phyloP scores from a whole-genome alignment of 148 eudicot species.

The Amaranthus cruentus region DNA sequence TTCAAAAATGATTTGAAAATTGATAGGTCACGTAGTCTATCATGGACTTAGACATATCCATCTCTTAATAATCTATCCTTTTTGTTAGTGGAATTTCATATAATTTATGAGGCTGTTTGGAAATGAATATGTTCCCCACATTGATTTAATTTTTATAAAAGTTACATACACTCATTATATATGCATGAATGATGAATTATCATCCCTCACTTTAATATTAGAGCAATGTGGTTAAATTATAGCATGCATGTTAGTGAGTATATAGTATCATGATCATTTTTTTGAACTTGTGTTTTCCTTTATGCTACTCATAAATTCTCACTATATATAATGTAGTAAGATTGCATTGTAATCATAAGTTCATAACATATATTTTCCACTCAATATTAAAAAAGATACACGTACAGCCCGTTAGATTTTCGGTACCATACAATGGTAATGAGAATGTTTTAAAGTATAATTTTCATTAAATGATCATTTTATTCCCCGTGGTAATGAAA shows the following conservation, averaged over 20 bases:
- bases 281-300: conserved; percentile 11
- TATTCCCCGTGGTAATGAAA: no score
- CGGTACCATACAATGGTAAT: no score
- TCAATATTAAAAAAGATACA: not conserved
- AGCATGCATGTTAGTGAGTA: conserved; percentile 21
- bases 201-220: conserved; percentile 1
- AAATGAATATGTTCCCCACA: conserved; percentile 30
- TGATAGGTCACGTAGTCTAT: no score
- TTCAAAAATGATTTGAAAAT: no score
- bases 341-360: conserved; percentile 7
- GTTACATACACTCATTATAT: conserved; percentile 17
- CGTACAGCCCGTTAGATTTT: no score
- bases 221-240: conserved; percentile 17
- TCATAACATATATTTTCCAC: not conserved
- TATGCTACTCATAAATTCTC: conserved; percentile 12
- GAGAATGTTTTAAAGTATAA: no score
- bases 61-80: not conserved
- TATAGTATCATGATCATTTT: conserved; percentile 14
- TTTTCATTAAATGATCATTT: no score
- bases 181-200: not conserved
- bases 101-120: conserved; percentile 16
- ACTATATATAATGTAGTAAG: not conserved
- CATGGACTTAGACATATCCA: no score
- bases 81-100: conserved; percentile 6
- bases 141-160: conserved; percentile 13